Conservation (phyloP, 1,284 basidiomycete species). For the Abortiporus biennis region DNA sequence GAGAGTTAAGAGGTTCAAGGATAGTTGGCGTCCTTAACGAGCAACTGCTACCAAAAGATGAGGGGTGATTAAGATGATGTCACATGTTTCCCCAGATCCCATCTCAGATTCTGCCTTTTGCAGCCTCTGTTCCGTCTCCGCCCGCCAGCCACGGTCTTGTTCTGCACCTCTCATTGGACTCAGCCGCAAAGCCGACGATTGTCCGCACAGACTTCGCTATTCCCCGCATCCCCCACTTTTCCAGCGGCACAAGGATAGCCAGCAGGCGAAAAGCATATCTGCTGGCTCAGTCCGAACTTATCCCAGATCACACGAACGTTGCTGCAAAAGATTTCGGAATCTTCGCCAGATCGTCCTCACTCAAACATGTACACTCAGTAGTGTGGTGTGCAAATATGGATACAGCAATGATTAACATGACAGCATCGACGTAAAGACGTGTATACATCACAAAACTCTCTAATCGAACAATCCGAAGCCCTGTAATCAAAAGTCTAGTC, state of each 20-base stretch:
- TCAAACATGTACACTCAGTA: not conserved
- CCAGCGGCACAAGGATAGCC: no score
- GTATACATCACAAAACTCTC: conserved; percentile 10
- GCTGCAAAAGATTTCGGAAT: not conserved
- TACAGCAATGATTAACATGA: no score
- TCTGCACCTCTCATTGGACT: not conserved
- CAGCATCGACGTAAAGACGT: not conserved
- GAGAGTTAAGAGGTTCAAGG: not conserved
- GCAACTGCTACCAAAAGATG: not conserved
- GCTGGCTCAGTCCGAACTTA: not conserved
- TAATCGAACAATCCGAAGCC: conserved; percentile 88
- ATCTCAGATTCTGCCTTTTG: conserved; percentile 1
- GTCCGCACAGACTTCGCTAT: no score
- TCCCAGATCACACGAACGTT: not conserved
- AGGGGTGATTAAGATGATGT: conserved; percentile 4
- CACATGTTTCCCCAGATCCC: conserved; percentile 1
- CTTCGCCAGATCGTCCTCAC: not conserved
- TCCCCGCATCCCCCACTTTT: no score
- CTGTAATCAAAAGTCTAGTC: conserved; percentile 23
- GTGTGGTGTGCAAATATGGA: not conserved
- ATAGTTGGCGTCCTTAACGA: not conserved
- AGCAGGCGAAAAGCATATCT: not conserved
- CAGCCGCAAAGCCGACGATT: not conserved
- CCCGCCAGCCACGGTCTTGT: not conserved
- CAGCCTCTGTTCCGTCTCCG: not conserved